Percentiles rank a stretch among this genome's conserved stretches.
phyloP scores from a whole-genome alignment of 1,139 yeast genomes.

The Blastobotrys capitulatus region DNA sequence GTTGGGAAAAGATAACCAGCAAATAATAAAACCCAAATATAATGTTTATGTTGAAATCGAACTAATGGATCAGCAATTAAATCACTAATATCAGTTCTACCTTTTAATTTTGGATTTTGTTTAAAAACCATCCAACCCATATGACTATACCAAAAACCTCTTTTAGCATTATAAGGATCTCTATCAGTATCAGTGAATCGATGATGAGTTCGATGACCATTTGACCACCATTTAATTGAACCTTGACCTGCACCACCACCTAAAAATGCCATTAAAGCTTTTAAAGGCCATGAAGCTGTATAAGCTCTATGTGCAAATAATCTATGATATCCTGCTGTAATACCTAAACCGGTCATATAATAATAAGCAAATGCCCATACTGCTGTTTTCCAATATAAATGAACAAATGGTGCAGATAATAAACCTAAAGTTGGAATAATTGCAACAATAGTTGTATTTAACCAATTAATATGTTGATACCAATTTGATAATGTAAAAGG shows the following conservation, averaged over 20 bases:
- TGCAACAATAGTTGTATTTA: slow-evolving; percentile 74
- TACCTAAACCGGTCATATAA: slow-evolving; percentile 73
- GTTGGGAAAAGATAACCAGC: slow-evolving; percentile 74
- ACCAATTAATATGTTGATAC: slow-evolving; percentile 89
- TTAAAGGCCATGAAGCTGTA: slow-evolving; percentile 65
- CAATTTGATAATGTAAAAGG: slow-evolving; percentile 85
- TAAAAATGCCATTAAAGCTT: slow-evolving; percentile 68
- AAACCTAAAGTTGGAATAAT: slow-evolving; percentile 66
- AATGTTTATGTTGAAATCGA: slow-evolving; percentile 89
- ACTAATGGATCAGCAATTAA: slow-evolving; percentile 87
- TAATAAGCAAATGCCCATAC: slow-evolving; percentile 59
- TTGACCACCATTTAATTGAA: slow-evolving; percentile 98
- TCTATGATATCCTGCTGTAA: slow-evolving; percentile 94
- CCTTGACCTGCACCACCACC: slow-evolving; percentile 98
- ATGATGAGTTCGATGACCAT: slow-evolving; percentile 95
- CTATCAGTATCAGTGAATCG: slow-evolving; percentile 94
- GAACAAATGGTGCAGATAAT: slow-evolving; percentile 46
- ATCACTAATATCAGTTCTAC: slow-evolving; percentile 94
- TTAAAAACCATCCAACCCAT: slow-evolving; percentile 95
- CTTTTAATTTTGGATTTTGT: slow-evolving; percentile 91
- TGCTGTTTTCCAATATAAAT: slow-evolving; percentile 57
- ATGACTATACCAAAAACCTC: slow-evolving; percentile 93
- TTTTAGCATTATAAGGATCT: slow-evolving; percentile 96
- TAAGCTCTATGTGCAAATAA: slow-evolving; percentile 87
- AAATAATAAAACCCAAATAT: slow-evolving; percentile 58